Evolutionary conservation across 2,329 filamentous ascomycete species (phyloP).

Genomic region (Ophiostoma piceae): DNA sequence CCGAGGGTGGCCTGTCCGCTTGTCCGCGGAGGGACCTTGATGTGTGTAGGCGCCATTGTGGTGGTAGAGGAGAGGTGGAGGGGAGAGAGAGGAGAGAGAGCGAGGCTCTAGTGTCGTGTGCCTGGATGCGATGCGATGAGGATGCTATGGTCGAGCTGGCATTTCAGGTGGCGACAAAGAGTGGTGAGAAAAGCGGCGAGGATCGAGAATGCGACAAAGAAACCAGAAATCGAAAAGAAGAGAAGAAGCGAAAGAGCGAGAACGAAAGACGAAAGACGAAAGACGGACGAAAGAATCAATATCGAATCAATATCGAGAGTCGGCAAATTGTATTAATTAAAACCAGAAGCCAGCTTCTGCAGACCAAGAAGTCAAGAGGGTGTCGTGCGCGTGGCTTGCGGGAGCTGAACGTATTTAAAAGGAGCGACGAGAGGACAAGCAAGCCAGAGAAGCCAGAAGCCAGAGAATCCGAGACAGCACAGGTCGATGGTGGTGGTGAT

Average conservation of each 20-base stretch:
- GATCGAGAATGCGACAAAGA: not conserved
- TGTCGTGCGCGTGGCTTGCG: constrained; percentile 15
- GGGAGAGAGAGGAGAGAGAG: not conserved
- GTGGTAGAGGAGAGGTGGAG: not conserved
- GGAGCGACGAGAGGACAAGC: not conserved
- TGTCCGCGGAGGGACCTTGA: constrained; percentile 41
- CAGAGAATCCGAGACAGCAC: not conserved
- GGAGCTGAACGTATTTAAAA: constrained; percentile 14
- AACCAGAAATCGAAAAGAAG: not conserved
- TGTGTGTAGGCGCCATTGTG: constrained; percentile 49
- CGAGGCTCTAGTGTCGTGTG: not conserved
- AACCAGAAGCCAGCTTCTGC: constrained; percentile 22
- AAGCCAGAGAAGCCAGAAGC: not conserved
- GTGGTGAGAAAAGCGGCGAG: not conserved
- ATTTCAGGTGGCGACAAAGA: not conserved
- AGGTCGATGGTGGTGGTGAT: not conserved
- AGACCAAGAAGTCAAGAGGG: constrained; percentile 5
- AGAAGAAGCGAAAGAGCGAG: not conserved
- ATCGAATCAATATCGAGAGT: not conserved
- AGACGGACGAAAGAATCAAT: not conserved
- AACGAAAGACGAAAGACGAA: constrained; percentile 8
- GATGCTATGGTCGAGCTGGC: constrained; percentile 2
- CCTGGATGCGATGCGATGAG: not conserved
- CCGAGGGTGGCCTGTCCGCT: constrained; percentile 32
- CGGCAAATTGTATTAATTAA: constrained; percentile 3